Evolutionary conservation across 257 asterid species (phyloP).

Genomic region (Leptodermis oblonga): DNA sequence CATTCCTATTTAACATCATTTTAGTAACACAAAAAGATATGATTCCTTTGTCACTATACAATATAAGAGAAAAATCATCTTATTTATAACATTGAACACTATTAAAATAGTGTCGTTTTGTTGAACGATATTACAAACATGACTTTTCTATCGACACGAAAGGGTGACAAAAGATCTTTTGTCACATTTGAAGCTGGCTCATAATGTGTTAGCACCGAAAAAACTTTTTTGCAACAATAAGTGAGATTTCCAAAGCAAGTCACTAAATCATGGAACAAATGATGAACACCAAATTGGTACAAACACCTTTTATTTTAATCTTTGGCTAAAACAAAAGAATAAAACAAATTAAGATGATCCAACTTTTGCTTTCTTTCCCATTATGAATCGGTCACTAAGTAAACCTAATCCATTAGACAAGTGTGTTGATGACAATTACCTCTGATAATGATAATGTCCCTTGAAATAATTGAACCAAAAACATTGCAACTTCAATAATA

Average conservation of each 20-base stretch:
- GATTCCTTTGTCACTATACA: no score
- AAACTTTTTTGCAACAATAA: no score
- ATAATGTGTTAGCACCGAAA: neutral
- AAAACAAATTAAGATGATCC: neutral
- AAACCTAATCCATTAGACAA: constrained; percentile 22
- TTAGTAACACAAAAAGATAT: no score
- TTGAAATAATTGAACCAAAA: constrained; percentile 43
- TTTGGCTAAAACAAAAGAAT: neutral
- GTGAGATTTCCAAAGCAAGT: neutral
- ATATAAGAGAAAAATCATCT: no score
- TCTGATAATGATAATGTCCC: constrained; percentile 39
- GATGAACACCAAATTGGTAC: neutral
- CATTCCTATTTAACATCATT: no score
- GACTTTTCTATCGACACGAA: no score
- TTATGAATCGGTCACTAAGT: constrained; percentile 14
- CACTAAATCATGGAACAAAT: neutral
- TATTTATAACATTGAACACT: no score
- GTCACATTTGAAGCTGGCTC: neutral
- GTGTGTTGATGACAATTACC: constrained; percentile 28
- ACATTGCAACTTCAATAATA: no score
- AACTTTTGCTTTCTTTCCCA: constrained; percentile 15
- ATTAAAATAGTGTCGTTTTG: no score
- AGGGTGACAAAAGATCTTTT: no score
- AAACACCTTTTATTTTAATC: neutral
- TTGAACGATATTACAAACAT: no score